These are phyloP conservation scores for Hemisphaericaspora nanyangensis DNA, from an alignment of 805 yeast genomes.

Conservation along the genomic window DNA sequence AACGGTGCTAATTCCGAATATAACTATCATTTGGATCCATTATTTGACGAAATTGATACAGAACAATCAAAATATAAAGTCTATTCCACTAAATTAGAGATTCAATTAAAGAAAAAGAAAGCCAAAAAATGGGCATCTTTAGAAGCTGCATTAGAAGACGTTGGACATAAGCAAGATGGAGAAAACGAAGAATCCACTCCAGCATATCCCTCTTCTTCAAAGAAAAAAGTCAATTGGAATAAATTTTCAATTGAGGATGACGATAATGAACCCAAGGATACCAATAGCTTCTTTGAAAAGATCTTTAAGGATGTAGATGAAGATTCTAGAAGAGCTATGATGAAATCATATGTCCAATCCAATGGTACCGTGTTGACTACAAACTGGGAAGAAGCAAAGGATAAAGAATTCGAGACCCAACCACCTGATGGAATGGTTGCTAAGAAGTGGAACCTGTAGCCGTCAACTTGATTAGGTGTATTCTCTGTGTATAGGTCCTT, in stretches of 20 bases:
- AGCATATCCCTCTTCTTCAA: slow-evolving; percentile 62
- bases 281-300: slow-evolving; percentile 68
- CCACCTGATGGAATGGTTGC: slow-evolving; percentile 77
- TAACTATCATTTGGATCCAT: slow-evolving; percentile 51
- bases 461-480: too few relatives aligned
- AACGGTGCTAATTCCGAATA: slow-evolving; percentile 51
- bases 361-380: slow-evolving; percentile 93
- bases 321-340: slow-evolving; percentile 89
- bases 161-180: slow-evolving; percentile 6
- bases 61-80: slow-evolving; percentile 45
- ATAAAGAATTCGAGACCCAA: slow-evolving; percentile 56
- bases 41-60: slow-evolving; percentile 50
- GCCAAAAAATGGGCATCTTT: slow-evolving; percentile 53
- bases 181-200: slow-evolving; percentile 10
- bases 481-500: too few relatives aligned
- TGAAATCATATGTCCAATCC: slow-evolving; percentile 91
- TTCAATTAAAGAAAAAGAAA: slow-evolving; percentile 49
- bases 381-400: slow-evolving; percentile 84
- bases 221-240: slow-evolving; percentile 68
- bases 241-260: slow-evolving; percentile 41
- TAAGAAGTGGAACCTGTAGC: slow-evolving; percentile 42
- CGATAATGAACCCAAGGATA: slow-evolving; percentile 47
- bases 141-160: slow-evolving; percentile 24
- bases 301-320: slow-evolving; percentile 79
- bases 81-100: slow-evolving; percentile 72